These are phyloP conservation scores for Chalara sp. DNA, from an alignment of 2,329 filamentous ascomycete species.

Conservation along the genomic window DNA sequence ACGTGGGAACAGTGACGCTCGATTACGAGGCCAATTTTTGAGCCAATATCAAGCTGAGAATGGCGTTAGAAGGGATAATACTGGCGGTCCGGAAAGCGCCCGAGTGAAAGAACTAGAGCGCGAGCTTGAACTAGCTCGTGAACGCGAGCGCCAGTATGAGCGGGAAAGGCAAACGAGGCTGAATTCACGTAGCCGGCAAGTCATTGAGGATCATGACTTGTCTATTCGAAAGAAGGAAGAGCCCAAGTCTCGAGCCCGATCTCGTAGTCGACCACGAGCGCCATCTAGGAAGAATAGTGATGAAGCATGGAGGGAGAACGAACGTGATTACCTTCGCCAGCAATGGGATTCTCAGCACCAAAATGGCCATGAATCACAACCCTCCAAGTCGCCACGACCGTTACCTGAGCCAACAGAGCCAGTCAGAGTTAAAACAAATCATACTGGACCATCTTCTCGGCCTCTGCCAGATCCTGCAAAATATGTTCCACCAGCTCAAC, in stretches of 20 bases:
- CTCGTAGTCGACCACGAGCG: constrained; percentile 21
- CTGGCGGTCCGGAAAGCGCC: constrained; percentile 46
- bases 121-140: constrained; percentile 60
- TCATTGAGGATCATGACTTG: constrained; percentile 24
- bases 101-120: constrained; percentile 76
- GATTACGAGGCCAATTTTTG: constrained; percentile 75
- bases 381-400: constrained; percentile 23
- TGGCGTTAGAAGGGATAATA: constrained; percentile 30
- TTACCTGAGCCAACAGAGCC: constrained; percentile 24
- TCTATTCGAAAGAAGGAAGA: constrained; percentile 20
- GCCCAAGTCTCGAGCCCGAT: constrained; percentile 16
- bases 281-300: constrained; percentile 26
- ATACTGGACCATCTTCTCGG: constrained; percentile 27
- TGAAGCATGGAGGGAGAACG: constrained; percentile 42
- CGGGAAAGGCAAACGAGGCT: constrained; percentile 47
- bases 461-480: constrained; percentile 30
- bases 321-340: constrained; percentile 44
- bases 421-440: constrained; percentile 23
- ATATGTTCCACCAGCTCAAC: constrained; percentile 17
- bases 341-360: constrained; percentile 27
- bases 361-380: constrained; percentile 12
- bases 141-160: constrained; percentile 59
- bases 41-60: constrained; percentile 80
- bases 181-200: constrained; percentile 15
- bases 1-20: constrained; percentile 54